Percentiles rank a stretch among this genome's conserved stretches.
Conservation (phyloP, 2,329 filamentous ascomycete genomes). For the Phaeosphaeriaceae sp. region DNA sequence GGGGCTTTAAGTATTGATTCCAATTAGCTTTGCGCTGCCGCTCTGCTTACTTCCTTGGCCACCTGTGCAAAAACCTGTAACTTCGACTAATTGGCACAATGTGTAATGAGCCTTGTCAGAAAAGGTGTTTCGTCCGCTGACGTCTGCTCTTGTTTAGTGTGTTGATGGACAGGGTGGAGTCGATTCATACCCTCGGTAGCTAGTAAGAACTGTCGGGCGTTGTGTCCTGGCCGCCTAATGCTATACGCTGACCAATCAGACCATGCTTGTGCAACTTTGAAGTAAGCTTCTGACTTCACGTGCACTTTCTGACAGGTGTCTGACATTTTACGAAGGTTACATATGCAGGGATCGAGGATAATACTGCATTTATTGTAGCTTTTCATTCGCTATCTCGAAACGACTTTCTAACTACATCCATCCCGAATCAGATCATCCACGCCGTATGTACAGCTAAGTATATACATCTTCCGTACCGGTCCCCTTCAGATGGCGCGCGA, state of each 20-base stretch:
- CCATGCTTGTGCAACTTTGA: not conserved
- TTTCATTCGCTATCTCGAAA: not conserved
- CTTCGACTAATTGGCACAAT: not conserved
- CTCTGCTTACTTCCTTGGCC: not conserved
- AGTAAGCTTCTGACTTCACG: not conserved
- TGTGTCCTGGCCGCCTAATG: not conserved
- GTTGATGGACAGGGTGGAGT: too few relatives aligned
- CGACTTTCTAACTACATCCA: not conserved
- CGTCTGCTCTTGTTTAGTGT: too few relatives aligned
- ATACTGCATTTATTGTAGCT: not conserved
- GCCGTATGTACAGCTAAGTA: conserved; percentile 2
- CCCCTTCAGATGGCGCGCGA: conserved; percentile 4
- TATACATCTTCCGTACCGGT: conserved; percentile 1
- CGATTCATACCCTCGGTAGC: not conserved
- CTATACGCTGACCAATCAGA: not conserved
- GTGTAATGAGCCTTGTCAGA: not conserved
- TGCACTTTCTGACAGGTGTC: not conserved
- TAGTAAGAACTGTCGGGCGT: too few relatives aligned
- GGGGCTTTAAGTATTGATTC: too few relatives aligned
- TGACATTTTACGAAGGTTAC: not conserved
- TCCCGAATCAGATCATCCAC: not conserved
- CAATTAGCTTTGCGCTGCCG: too few relatives aligned
- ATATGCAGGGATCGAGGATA: not conserved
- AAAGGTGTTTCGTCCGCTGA: not conserved
- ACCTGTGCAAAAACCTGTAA: not conserved